A percentile compares a stretch with the other conserved stretches of the same genome.
These are phyloP conservation scores for Tirmania nivea DNA, from an alignment of 495 filamentous ascomycete species.

Conservation along the genomic window DNA sequence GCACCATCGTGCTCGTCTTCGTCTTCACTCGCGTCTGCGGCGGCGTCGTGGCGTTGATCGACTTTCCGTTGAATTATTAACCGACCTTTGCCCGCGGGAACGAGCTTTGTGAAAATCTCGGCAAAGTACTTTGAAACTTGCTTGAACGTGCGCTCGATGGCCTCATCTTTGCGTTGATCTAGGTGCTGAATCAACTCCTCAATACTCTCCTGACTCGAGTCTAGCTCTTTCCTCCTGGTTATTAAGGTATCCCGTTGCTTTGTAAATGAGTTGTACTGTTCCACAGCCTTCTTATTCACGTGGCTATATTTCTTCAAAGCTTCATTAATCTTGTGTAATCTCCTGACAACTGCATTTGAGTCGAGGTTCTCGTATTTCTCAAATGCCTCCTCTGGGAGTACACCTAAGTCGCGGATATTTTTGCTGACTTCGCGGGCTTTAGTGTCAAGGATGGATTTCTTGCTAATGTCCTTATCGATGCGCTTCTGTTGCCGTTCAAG, in stretches of 20 bases:
- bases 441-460: slow-evolving; percentile 53
- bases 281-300: slow-evolving; percentile 98
- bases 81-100: slow-evolving; percentile 77
- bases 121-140: slow-evolving; percentile 86
- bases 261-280: slow-evolving; percentile 95
- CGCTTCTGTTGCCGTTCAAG: slow-evolving; percentile 78
- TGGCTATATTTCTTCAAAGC: slow-evolving; percentile 86
- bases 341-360: slow-evolving; percentile 57
- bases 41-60: slow-evolving; percentile 30
- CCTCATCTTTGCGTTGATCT: slow-evolving; percentile 86
- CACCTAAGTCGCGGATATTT: slow-evolving; percentile 81
- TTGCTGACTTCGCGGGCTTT: slow-evolving; percentile 57
- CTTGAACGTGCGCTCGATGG: slow-evolving; percentile 94
- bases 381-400: slow-evolving; percentile 84
- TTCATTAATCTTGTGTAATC: slow-evolving; percentile 82
- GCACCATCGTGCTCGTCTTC: slow-evolving; percentile 48
- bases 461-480: slow-evolving; percentile 79
- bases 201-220: slow-evolving; percentile 61
- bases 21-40: slow-evolving; percentile 25
- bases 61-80: slow-evolving; percentile 83
- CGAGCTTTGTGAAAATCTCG: slow-evolving; percentile 79
- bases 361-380: slow-evolving; percentile 67
- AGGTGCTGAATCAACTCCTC: slow-evolving; percentile 77
- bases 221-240: slow-evolving; percentile 63
- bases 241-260: slow-evolving; percentile 67